A percentile compares a stretch with the other conserved stretches of the same genome.
Evolutionary conservation across 257 asterid genomes (phyloP).

Genomic region (Plectranthus barbatus): DNA sequence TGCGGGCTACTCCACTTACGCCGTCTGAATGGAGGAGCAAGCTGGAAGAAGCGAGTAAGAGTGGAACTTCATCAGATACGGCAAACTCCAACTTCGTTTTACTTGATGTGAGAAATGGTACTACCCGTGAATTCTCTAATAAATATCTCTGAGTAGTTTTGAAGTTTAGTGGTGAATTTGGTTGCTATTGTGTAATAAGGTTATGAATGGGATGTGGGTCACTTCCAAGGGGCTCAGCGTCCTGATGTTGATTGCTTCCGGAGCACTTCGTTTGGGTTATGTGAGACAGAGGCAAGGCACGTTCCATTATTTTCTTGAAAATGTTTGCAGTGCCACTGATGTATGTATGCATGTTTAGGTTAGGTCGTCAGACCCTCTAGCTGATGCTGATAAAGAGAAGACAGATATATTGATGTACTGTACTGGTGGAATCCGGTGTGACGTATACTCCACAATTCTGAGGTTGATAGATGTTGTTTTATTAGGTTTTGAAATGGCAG

Average conservation of each 20-base stretch:
- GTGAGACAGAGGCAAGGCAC: conserved; percentile 57
- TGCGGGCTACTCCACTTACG: conserved; percentile 77
- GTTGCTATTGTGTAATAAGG: conserved; percentile 40
- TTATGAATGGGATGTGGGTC: conserved; percentile 99
- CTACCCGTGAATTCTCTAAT: conserved; percentile 1
- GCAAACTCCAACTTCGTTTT: too few relatives aligned
- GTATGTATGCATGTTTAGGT: conserved; percentile 32
- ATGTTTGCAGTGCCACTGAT: too few relatives aligned
- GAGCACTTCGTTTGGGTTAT: conserved; percentile 74
- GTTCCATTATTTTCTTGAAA: background rate
- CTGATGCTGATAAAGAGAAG: conserved; percentile 61
- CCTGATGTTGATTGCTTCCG: conserved; percentile 91
- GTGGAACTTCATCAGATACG: conserved; percentile 18
- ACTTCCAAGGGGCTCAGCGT: conserved; percentile 80
- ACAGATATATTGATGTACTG: conserved; percentile 92
- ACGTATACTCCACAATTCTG: conserved; percentile 81
- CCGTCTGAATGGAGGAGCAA: conserved; percentile 84
- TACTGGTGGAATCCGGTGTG: conserved; percentile 97
- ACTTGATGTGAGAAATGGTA: conserved; percentile 96
- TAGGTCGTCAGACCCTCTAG: conserved; percentile 69
- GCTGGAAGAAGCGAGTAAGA: conserved; percentile 47
- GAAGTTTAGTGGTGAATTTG: too few relatives aligned
- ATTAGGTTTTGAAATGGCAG: too few relatives aligned
- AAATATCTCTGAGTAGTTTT: background rate
- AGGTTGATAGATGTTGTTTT: conserved; percentile 37